Conservation (phyloP, 306 rosid genomes). For the Morella rubra region DNA sequence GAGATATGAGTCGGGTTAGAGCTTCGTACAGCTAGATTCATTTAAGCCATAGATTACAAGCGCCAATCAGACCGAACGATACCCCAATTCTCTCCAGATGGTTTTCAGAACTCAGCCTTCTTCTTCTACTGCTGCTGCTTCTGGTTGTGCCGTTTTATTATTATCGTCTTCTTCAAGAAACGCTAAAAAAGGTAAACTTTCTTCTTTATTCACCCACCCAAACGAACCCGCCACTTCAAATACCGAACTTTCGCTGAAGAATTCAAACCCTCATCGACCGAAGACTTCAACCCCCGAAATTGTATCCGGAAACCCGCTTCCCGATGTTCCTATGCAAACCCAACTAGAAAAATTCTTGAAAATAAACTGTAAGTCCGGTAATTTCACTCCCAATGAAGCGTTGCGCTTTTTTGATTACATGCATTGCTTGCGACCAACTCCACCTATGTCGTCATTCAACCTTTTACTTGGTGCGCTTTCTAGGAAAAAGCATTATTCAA, state of each 20-base stretch:
- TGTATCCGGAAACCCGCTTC: background rate
- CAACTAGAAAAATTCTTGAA: conserved; percentile 28
- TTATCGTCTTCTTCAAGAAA: conserved; percentile 1
- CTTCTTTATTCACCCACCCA: conserved; percentile 20
- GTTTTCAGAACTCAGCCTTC: conserved; percentile 10
- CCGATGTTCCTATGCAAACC: conserved; percentile 12
- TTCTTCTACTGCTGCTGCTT: background rate
- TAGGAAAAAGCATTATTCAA: conserved; percentile 36
- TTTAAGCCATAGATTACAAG: too few species aligned
- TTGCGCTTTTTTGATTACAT: conserved; percentile 27
- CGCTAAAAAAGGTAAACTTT: conserved; percentile 19
- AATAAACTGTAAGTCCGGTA: conserved; percentile 27
- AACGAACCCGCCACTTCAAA: conserved; percentile 11
- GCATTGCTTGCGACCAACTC: conserved; percentile 36
- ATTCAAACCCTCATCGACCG: conserved; percentile 2
- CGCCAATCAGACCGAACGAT: too few species aligned
- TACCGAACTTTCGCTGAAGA: background rate
- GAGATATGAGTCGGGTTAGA: too few species aligned
- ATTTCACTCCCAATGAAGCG: conserved; percentile 27
- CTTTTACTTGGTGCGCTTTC: conserved; percentile 37
- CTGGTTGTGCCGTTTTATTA: background rate
- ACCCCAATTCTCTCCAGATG: background rate
- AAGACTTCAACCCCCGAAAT: conserved; percentile 14
- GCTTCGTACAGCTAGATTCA: too few species aligned
- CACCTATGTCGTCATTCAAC: conserved; percentile 41